phyloP scores from a whole-genome alignment of 441 rosid genomes.

The Hura crepitans region DNA sequence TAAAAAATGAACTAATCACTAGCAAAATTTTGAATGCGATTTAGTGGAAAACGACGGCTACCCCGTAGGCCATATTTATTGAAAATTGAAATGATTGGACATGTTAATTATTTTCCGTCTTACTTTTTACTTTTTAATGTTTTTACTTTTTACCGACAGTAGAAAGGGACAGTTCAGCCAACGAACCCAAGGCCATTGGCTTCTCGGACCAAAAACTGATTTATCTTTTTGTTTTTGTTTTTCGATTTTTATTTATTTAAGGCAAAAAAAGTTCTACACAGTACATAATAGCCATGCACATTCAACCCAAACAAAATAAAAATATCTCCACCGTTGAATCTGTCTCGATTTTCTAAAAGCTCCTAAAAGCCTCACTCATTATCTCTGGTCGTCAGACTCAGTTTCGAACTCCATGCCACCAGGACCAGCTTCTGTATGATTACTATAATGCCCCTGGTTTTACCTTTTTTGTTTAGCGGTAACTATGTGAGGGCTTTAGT shows the following conservation, averaged over 20 bases:
- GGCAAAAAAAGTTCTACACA: no score
- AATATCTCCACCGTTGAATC: constrained; percentile 49
- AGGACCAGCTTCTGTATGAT: constrained; percentile 26
- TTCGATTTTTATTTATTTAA: no score
- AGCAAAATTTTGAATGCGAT: no score
- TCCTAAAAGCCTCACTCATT: constrained; percentile 37
- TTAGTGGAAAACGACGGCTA: neutral
- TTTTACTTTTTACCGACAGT: neutral
- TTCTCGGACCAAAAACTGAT: constrained; percentile 11
- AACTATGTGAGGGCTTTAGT: no score
- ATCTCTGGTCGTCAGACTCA: constrained; percentile 58
- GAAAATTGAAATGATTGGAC: neutral
- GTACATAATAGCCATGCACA: constrained; percentile 34
- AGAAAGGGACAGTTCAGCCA: constrained; percentile 14
- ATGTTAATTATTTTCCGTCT: neutral
- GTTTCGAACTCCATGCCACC: constrained; percentile 45
- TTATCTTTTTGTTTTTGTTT: neutral
- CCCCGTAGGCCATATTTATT: neutral
- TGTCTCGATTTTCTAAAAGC: constrained; percentile 44
- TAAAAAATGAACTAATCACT: no score
- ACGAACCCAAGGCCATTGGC: constrained; percentile 18
- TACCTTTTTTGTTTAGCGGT: no score
- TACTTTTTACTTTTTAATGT: constrained; percentile 11
- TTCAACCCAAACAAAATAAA: constrained; percentile 13
- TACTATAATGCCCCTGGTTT: constrained; percentile 32